Evolutionary conservation across 257 asterid species (phyloP).

Genomic region (Cordia subcordata): DNA sequence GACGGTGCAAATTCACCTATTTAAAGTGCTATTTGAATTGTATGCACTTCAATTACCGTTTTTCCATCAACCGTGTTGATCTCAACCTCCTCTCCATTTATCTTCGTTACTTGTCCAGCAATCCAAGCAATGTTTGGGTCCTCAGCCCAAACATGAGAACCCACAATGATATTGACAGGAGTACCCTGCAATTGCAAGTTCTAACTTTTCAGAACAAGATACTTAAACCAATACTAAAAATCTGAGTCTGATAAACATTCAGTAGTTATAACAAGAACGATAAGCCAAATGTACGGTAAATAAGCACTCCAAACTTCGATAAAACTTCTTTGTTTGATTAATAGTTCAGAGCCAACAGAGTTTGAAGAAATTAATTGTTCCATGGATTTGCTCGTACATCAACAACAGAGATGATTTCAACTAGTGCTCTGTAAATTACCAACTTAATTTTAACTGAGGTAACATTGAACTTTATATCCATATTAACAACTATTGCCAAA

Average conservation of each 20-base stretch:
- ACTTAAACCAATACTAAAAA: background rate
- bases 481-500: background rate
- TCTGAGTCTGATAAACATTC: background rate
- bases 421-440: too few relatives aligned
- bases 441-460: background rate
- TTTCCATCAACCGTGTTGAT: slow-evolving; percentile 58
- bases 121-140: slow-evolving; percentile 75
- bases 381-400: background rate
- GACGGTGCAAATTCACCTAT: background rate
- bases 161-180: slow-evolving; percentile 73
- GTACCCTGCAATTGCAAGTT: slow-evolving; percentile 64
- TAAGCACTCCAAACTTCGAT: background rate
- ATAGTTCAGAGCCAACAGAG: background rate
- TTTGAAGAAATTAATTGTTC: background rate
- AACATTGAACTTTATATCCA: background rate
- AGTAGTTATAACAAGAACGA: background rate
- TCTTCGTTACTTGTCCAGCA: slow-evolving; percentile 70
- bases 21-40: slow-evolving; percentile 1
- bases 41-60: slow-evolving; percentile 41
- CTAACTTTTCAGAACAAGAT: background rate
- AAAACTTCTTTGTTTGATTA: background rate
- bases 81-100: slow-evolving; percentile 68
- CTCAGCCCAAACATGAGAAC: slow-evolving; percentile 93
- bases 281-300: background rate
- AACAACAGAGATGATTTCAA: background rate